These are phyloP conservation scores for Neofusicoccum parvum DNA, from an alignment of 2,329 filamentous ascomycete species.

Conservation along the genomic window DNA sequence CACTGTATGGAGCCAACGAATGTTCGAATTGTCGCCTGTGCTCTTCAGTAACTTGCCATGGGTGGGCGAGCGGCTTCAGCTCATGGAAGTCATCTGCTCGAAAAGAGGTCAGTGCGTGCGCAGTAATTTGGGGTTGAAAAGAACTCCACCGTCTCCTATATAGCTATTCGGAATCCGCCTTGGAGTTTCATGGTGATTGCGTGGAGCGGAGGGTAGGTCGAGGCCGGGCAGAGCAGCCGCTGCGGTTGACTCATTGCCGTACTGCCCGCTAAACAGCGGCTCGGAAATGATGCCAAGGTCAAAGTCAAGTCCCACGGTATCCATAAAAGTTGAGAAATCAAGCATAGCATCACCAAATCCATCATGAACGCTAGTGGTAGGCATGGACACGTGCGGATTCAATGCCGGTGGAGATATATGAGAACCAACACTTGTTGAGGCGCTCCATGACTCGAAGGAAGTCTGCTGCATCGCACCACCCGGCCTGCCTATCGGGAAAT, in stretches of 20 bases:
- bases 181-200: not conserved
- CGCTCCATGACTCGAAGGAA: not conserved
- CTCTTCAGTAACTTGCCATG: slow-evolving; percentile 9
- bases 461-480: not conserved
- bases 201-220: too few relatives aligned
- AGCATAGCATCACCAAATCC: slow-evolving; percentile 1
- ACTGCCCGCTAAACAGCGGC: not conserved
- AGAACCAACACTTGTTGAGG: not conserved
- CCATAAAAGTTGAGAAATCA: slow-evolving; percentile 7
- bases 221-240: not conserved
- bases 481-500: not conserved
- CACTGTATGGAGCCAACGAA: not conserved
- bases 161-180: not conserved
- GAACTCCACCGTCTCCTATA: slow-evolving; percentile 3
- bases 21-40: not conserved
- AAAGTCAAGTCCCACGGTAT: slow-evolving; percentile 6
- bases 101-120: not conserved
- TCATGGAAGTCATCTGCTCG: slow-evolving; percentile 14
- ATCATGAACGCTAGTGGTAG: not conserved
- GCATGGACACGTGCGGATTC: not conserved
- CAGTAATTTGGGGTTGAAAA: slow-evolving; percentile 23
- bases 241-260: not conserved
- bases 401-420: not conserved
- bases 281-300: slow-evolving; percentile 2
- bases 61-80: slow-evolving; percentile 13